Conservation (phyloP, 331 rosid genomes). For the Dryas integrifolia region DNA sequence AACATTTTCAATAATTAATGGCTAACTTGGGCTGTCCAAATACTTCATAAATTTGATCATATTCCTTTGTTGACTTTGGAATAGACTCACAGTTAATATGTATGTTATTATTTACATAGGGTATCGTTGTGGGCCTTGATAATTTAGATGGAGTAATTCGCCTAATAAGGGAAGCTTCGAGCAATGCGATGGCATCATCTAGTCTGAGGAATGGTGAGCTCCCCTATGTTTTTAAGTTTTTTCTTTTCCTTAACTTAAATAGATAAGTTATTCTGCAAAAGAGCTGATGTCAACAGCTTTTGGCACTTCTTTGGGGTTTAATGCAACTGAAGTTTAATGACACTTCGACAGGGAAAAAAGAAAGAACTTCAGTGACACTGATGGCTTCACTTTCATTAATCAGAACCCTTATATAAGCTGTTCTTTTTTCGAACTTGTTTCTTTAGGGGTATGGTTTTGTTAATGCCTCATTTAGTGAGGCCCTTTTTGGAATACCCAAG, state of each 20-base stretch:
- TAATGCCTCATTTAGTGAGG: background rate
- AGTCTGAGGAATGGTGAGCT: constrained; percentile 66
- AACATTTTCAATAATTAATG: background rate
- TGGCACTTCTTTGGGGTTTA: background rate
- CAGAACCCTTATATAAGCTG: background rate
- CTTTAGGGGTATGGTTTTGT: background rate
- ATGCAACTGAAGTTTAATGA: background rate
- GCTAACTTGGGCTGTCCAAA: background rate
- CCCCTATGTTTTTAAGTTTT: constrained; percentile 18
- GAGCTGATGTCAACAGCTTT: background rate
- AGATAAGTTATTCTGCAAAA: background rate
- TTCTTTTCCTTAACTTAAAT: background rate
- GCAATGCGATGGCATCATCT: constrained; percentile 63
- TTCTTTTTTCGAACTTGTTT: background rate
- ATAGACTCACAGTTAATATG: background rate
- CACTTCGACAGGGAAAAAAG: too few relatives aligned
- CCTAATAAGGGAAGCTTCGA: constrained; percentile 65
- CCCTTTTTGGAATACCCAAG: background rate
- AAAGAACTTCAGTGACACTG: background rate
- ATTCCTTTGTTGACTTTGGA: constrained; percentile 6
- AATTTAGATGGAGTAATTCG: constrained; percentile 78
- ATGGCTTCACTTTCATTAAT: background rate
- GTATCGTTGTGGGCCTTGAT: constrained; percentile 81
- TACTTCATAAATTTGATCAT: background rate
- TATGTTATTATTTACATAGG: constrained; percentile 44